These are phyloP conservation scores for Aureobasidium mangrovei DNA, from an alignment of 2,329 filamentous ascomycete species.

Conservation along the genomic window DNA sequence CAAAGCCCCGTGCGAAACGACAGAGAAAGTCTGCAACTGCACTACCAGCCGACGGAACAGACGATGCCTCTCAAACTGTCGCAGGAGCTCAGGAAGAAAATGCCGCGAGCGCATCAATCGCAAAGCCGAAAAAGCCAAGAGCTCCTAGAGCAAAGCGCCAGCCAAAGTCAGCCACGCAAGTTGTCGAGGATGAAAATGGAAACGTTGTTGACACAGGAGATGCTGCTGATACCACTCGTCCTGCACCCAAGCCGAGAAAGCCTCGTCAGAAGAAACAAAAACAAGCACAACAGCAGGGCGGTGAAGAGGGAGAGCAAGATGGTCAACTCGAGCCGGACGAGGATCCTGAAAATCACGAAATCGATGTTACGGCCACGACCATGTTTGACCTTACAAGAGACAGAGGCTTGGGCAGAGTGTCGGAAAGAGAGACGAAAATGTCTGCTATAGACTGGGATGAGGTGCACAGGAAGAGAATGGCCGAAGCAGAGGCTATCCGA, in stretches of 20 bases:
- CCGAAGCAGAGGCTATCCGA: slow-evolving; percentile 28
- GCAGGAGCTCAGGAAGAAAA: not conserved
- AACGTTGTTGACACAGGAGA: not conserved
- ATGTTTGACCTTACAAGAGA: slow-evolving; percentile 67
- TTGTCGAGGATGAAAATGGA: slow-evolving; percentile 9
- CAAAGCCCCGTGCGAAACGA: slow-evolving; percentile 11
- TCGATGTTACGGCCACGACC: slow-evolving; percentile 58
- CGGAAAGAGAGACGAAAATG: slow-evolving; percentile 64
- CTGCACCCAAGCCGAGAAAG: slow-evolving; percentile 1
- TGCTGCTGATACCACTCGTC: not conserved
- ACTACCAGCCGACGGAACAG: not conserved
- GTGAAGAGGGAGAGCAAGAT: slow-evolving; percentile 14
- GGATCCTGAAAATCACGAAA: slow-evolving; percentile 32
- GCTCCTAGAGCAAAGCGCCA: slow-evolving; percentile 1
- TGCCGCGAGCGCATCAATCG: not conserved
- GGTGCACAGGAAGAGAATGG: slow-evolving; percentile 33
- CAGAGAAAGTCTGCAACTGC: slow-evolving; percentile 6
- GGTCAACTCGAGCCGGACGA: slow-evolving; percentile 19
- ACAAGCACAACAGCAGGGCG: slow-evolving; percentile 13
- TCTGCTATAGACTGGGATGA: slow-evolving; percentile 54
- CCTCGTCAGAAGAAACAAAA: slow-evolving; percentile 15
- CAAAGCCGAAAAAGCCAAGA: slow-evolving; percentile 11
- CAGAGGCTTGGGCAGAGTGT: slow-evolving; percentile 53
- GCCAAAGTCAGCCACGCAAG: slow-evolving; percentile 5
- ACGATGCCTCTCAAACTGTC: not conserved